Conservation (phyloP, 1,284 basidiomycete species). For the Puccinia hordei region DNA sequence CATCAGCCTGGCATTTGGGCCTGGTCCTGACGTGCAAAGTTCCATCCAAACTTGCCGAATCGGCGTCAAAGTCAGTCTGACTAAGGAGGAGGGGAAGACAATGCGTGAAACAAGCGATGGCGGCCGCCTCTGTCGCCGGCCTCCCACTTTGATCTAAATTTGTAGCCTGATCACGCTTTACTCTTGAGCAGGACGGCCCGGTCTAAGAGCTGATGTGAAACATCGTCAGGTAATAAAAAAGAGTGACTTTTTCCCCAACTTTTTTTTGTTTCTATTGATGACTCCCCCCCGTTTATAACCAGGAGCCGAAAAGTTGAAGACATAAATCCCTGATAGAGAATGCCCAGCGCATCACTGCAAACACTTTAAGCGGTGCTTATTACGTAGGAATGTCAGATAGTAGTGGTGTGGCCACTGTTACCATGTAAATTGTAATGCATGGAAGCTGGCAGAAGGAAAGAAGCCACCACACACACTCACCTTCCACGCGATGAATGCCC, state of each 20-base stretch:
- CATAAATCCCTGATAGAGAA: slow-evolving; percentile 4
- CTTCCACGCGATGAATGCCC: slow-evolving; percentile 33
- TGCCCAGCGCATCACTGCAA: not conserved
- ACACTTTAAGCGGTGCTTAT: not conserved
- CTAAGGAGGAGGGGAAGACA: not conserved
- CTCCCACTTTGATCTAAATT: too few species aligned
- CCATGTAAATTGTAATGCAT: slow-evolving; percentile 15
- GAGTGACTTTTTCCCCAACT: not conserved
- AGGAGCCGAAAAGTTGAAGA: not conserved
- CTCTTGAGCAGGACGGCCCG: too few species aligned
- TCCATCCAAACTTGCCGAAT: not conserved
- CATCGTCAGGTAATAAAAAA: not conserved
- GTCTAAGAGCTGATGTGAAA: too few species aligned
- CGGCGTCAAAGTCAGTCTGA: not conserved
- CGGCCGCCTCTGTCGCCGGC: too few species aligned
- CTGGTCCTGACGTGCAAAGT: not conserved
- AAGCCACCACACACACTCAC: slow-evolving; percentile 12
- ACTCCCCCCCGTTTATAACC: not conserved
- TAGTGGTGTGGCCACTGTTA: slow-evolving; percentile 17
- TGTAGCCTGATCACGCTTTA: not conserved
- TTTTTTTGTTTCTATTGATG: not conserved
- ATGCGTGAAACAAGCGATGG: slow-evolving; percentile 20
- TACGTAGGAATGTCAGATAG: slow-evolving; percentile 13
- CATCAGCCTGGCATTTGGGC: not conserved
- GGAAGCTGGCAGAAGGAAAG: slow-evolving; percentile 11